Evolutionary conservation across 2,329 filamentous ascomycete species (phyloP).

Genomic region (Fusarium mexicanum): DNA sequence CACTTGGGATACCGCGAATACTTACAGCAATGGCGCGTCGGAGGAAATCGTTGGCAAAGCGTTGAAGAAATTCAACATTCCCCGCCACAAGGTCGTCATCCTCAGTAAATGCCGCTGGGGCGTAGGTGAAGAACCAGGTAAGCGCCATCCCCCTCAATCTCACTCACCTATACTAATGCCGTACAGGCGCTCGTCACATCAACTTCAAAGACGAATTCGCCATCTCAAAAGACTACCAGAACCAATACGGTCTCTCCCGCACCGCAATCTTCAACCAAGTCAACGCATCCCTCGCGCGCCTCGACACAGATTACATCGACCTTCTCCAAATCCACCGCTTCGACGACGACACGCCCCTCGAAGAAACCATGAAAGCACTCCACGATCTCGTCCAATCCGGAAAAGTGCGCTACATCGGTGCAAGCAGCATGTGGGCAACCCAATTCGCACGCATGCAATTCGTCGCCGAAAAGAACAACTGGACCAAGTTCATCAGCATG

Average conservation of each 20-base stretch:
- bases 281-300: slow-evolving; percentile 27
- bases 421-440: slow-evolving; percentile 56
- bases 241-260: slow-evolving; percentile 34
- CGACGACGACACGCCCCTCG: slow-evolving; percentile 54
- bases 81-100: slow-evolving; percentile 28
- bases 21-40: slow-evolving; percentile 18
- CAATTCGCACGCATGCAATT: slow-evolving; percentile 61
- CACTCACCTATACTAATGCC: neutral
- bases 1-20: slow-evolving; percentile 31
- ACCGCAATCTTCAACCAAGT: slow-evolving; percentile 35
- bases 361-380: slow-evolving; percentile 67
- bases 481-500: slow-evolving; percentile 68
- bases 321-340: slow-evolving; percentile 64
- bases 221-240: slow-evolving; percentile 34
- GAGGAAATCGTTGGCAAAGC: slow-evolving; percentile 33
- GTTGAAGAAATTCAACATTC: slow-evolving; percentile 25
- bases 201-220: slow-evolving; percentile 15
- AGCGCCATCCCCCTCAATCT: rapidly evolving
- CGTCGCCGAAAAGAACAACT: slow-evolving; percentile 62
- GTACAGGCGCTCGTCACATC: slow-evolving; percentile 8
- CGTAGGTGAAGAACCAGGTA: slow-evolving; percentile 29
- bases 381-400: slow-evolving; percentile 66
- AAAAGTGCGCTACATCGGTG: slow-evolving; percentile 65
- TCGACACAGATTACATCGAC: slow-evolving; percentile 58
- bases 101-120: slow-evolving; percentile 31